Base-by-base conservation (phyloP, 108 stramenopile genomes). In the Stephanodiscus minutulus region DNA sequence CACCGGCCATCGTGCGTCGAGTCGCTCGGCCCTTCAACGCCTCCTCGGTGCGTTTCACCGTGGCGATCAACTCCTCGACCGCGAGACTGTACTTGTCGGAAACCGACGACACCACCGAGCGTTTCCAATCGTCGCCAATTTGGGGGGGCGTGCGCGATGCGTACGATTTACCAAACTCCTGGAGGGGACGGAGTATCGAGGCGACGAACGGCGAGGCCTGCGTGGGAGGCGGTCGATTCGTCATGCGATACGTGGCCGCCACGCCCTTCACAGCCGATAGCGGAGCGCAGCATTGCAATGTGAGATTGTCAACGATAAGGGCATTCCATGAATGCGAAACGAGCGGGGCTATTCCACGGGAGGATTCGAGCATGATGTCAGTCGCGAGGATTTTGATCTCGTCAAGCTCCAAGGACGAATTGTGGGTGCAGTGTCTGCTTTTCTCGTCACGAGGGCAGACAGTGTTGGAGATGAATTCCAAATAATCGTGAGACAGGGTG, bases 201-300 rank as follows among this genome's bases (percentile, higher is more conserved):
- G 68, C 67, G 10, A 92, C 88, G 72, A 92, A 95, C 11, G 90
- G 91, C 55, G 91, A 95, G 6, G 94, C 83, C 53, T 88, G 88
- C 6, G 86, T 88, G 7, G 94, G 94, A 33, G 91, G 87, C 20
- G 94, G 94, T 28, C 94, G 90, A 67, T 92, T 95, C 6, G 94
- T 95, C 94, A 95, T 95, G 13, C 94, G 86, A 61, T 95, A 95
- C 10, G 91, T 95, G 8, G 91, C 94, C 17, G 91, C 94, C n/a
- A 95, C 94, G 15, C 94, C 94, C 68, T 95, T 95, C 22, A 95
- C 94, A 28, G 91, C 91, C 7, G 87, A 84, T 36, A 95, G 70
- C 18, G 91, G 91, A 35, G 72, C 71, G 22, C 81, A 87, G 65
- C 94, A 95, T 67, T 88, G 86, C 49, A 76, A 62, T 4, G 84